Conservation (phyloP, 78 protist species). For the Emiliania huxleyi region DNA sequence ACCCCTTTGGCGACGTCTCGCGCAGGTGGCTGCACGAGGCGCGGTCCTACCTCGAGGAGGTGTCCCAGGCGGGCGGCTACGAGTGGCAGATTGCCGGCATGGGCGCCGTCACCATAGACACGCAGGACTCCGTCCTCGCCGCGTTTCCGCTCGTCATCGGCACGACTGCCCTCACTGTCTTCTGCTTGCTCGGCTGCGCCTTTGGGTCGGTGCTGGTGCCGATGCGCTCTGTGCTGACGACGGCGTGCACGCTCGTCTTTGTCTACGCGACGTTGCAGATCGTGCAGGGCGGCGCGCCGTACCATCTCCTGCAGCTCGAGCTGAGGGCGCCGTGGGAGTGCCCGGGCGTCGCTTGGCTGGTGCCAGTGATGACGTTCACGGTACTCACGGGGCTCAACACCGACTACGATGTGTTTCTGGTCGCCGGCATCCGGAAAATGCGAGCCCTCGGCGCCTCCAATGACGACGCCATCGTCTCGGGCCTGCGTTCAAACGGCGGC, state of each 20-base stretch:
- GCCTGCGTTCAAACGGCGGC: constrained; percentile 39
- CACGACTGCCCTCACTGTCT: constrained; percentile 8
- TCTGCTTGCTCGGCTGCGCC: constrained; percentile 35
- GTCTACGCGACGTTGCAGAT: not conserved
- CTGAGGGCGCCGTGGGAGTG: not conserved
- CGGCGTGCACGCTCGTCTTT: constrained; percentile 5
- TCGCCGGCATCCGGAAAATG: not conserved
- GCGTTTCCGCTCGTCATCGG: constrained; percentile 19
- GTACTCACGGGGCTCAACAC: not conserved
- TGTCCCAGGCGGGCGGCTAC: not conserved
- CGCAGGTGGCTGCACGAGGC: not conserved
- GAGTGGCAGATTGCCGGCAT: not conserved
- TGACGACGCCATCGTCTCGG: constrained; percentile 42
- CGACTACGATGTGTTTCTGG: not conserved
- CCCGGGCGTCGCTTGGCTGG: not conserved
- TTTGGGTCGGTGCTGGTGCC: constrained; percentile 58
- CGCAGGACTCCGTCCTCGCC: not conserved
- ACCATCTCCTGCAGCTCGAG: not conserved
- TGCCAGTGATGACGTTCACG: not conserved
- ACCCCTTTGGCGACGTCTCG: not conserved
- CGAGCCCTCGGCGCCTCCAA: not conserved
- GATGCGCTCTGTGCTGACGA: constrained; percentile 47
- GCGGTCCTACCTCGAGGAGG: not conserved
- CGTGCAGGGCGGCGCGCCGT: not conserved
- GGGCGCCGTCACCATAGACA: not conserved